phyloP scores from a whole-genome alignment of 2,329 filamentous ascomycete genomes.

The Pseudocercospora macadamiae region DNA sequence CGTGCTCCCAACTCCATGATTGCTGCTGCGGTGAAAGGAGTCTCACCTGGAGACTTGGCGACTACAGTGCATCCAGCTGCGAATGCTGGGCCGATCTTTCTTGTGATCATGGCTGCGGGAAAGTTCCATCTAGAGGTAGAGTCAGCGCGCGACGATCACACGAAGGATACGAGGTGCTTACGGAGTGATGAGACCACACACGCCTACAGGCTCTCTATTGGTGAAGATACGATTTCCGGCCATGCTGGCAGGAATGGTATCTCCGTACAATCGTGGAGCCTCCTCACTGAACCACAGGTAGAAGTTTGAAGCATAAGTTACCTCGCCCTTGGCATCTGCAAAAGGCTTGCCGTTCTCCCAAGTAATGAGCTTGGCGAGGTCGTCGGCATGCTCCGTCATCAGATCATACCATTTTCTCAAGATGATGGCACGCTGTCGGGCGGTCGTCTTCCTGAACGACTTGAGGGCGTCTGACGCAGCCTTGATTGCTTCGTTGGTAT shows the following conservation, averaged over 20 bases:
- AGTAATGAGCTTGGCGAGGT: constrained; percentile 80
- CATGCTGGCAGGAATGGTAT: constrained; percentile 71
- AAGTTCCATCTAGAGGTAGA: constrained; percentile 72
- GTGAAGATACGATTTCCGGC: constrained; percentile 76
- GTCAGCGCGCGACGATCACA: neutral
- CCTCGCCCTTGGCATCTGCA: constrained; percentile 73
- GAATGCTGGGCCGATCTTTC: constrained; percentile 42
- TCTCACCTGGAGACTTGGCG: constrained; percentile 83
- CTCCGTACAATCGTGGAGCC: constrained; percentile 72
- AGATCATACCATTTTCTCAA: constrained; percentile 81
- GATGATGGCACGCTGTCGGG: constrained; percentile 72
- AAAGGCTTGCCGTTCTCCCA: constrained; percentile 89
- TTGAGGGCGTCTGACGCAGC: constrained; percentile 79
- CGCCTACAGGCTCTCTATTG: constrained; percentile 80
- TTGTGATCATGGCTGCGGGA: constrained; percentile 44
- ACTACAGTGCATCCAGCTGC: constrained; percentile 20
- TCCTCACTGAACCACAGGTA: constrained; percentile 83
- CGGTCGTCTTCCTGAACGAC: constrained; percentile 70
- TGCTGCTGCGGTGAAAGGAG: constrained; percentile 86
- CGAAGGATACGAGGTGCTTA: constrained; percentile 29
- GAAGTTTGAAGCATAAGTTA: constrained; percentile 72
- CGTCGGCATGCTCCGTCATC: constrained; percentile 75
- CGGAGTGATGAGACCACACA: constrained; percentile 80
- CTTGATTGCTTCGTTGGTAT: constrained; percentile 79
- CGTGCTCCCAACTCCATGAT: constrained; percentile 83